Conservation (phyloP, 306 rosid species). For the Quercus aquifolioides region DNA sequence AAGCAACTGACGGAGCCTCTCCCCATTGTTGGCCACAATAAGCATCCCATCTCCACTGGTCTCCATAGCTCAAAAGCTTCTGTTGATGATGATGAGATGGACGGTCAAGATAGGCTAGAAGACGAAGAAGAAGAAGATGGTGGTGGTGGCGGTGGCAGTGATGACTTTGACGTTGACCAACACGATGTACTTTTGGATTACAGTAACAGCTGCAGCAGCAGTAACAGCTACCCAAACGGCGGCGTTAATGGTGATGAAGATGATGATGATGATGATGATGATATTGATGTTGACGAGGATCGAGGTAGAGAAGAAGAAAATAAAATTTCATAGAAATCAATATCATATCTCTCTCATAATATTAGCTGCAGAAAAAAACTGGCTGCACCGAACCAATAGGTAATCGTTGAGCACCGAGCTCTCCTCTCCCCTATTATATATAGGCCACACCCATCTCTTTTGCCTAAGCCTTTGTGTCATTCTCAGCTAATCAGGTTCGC, state of each 20-base stretch:
- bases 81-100: conserved; percentile 7
- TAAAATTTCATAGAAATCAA: background rate
- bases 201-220: background rate
- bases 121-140: background rate
- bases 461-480: background rate
- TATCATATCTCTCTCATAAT: background rate
- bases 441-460: background rate
- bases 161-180: background rate
- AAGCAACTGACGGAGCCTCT: conserved; percentile 63
- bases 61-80: background rate
- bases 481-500: background rate
- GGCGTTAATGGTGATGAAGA: conserved; percentile 16
- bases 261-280: too few relatives aligned
- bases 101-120: conserved; percentile 18
- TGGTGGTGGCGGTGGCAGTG: background rate
- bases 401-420: conserved; percentile 33
- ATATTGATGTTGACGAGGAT: background rate
- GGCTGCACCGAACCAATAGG: background rate
- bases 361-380: background rate
- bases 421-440: background rate
- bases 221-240: conserved; percentile 34
- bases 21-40: conserved; percentile 51
- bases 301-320: conserved; percentile 7
- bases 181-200: background rate
- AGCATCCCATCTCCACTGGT: conserved; percentile 4